Conservation (phyloP, 1,284 basidiomycete genomes). For the Apiotrichum laibachii region DNA sequence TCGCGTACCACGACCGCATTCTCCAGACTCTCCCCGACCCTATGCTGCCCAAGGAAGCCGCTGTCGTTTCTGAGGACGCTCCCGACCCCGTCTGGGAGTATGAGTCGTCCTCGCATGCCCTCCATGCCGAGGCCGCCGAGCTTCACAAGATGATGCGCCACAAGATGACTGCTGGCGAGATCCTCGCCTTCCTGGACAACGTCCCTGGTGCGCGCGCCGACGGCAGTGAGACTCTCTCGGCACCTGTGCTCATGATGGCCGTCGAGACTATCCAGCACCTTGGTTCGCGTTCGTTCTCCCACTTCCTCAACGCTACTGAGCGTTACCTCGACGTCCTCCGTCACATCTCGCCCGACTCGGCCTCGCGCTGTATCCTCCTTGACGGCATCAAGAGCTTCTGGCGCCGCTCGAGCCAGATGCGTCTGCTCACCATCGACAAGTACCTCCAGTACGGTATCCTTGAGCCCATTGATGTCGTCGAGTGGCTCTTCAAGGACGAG, state of each 20-base stretch:
- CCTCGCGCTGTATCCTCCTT: constrained; percentile 61
- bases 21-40: constrained; percentile 79
- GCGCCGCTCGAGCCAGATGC: constrained; percentile 75
- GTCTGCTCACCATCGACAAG: constrained; percentile 92
- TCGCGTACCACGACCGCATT: constrained; percentile 93
- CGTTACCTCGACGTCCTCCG: constrained; percentile 88
- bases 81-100: constrained; percentile 83
- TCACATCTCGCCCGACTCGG: constrained; percentile 61
- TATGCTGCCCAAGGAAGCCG: constrained; percentile 59
- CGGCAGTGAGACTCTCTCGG: constrained; percentile 58
- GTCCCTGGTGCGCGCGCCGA: constrained; percentile 52
- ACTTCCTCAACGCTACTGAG: constrained; percentile 96
- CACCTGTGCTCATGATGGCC: constrained; percentile 71
- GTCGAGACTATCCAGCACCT: constrained; percentile 86
- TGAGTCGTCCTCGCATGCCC: constrained; percentile 70
- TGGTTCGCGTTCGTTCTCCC: constrained; percentile 93
- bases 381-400: constrained; percentile 72
- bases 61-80: constrained; percentile 67
- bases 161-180: constrained; percentile 66
- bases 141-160: constrained; percentile 76
- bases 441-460: constrained; percentile 97
- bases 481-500: constrained; percentile 67
- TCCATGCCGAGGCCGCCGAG: constrained; percentile 75
- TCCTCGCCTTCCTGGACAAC: constrained; percentile 70
- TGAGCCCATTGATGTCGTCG: constrained; percentile 86